Conservation (phyloP, 2,329 filamentous ascomycete genomes). For the Trichothecium sympodiale region DNA sequence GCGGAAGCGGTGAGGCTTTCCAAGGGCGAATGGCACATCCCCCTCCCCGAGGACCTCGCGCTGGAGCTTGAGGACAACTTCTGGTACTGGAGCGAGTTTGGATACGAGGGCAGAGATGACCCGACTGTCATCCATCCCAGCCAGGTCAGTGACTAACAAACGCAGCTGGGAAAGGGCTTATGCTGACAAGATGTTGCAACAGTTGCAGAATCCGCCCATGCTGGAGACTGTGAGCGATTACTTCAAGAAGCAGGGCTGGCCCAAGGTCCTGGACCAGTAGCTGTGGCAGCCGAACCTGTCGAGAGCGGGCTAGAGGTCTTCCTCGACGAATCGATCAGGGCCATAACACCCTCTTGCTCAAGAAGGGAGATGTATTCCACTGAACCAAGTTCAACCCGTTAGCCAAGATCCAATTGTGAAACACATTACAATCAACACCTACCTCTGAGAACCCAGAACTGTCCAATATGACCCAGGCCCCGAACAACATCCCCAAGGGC, state of each 20-base stretch:
- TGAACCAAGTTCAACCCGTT: neutral
- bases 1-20: slow-evolving; percentile 4
- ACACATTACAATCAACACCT: neutral
- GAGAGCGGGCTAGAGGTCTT: too few species aligned
- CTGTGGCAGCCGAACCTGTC: too few species aligned
- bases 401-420: too few species aligned
- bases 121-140: slow-evolving; percentile 6
- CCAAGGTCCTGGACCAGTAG: too few species aligned
- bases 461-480: slow-evolving; percentile 1
- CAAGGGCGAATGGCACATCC: neutral
- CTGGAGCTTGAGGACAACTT: slow-evolving; percentile 5
- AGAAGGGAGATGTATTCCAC: slow-evolving; percentile 1
- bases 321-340: neutral
- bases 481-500: slow-evolving; percentile 4
- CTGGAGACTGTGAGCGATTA: slow-evolving; percentile 6
- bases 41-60: slow-evolving; percentile 3
- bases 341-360: slow-evolving; percentile 1
- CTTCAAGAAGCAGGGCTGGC: slow-evolving; percentile 7
- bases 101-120: slow-evolving; percentile 8
- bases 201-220: slow-evolving; percentile 3
- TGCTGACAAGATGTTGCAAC: slow-evolving; percentile 1
- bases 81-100: slow-evolving; percentile 8
- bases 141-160: slow-evolving; percentile 7
- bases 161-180: neutral
- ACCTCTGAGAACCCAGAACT: slow-evolving; percentile 1